Percentiles rank a stretch among this genome's conserved stretches.
These are phyloP conservation scores for Collybia mongolica DNA, from an alignment of 768 basidiomycete genomes.

Conservation along the genomic window DNA sequence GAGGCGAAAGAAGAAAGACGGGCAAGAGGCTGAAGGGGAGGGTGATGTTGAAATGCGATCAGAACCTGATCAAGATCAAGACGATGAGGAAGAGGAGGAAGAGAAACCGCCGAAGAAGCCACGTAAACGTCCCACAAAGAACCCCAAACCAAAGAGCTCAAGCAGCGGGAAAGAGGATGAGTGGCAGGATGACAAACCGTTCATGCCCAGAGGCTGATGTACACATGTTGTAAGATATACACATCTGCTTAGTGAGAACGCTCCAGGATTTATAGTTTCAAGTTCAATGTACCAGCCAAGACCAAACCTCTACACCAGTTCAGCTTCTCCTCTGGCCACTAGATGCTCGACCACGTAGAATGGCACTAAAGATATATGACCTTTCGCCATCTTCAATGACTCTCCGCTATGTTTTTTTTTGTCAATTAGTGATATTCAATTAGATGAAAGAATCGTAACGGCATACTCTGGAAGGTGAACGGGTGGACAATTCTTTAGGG, in stretches of 20 bases:
- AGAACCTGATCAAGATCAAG: slow-evolving; percentile 22
- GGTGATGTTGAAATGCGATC: slow-evolving; percentile 22
- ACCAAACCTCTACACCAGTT: slow-evolving; percentile 54
- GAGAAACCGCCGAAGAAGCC: not conserved
- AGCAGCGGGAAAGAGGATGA: slow-evolving; percentile 42
- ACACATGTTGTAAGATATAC: not conserved
- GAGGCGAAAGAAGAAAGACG: slow-evolving; percentile 51
- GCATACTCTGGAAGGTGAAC: slow-evolving; percentile 70
- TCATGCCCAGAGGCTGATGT: slow-evolving; percentile 32
- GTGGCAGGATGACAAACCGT: slow-evolving; percentile 43
- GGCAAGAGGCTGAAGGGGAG: slow-evolving; percentile 29
- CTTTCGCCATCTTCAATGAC: slow-evolving; percentile 71
- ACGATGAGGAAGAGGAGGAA: slow-evolving; percentile 26
- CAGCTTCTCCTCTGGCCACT: slow-evolving; percentile 68
- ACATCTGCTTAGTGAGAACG: slow-evolving; percentile 1
- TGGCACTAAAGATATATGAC: slow-evolving; percentile 77
- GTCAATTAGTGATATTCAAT: not conserved
- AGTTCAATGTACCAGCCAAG: too few relatives aligned
- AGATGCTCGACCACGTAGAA: slow-evolving; percentile 78
- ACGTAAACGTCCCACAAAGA: slow-evolving; percentile 10
- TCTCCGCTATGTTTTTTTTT: slow-evolving; percentile 54
- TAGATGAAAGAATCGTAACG: not conserved
- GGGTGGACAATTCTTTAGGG: slow-evolving; percentile 66
- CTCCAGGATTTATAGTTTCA: too few relatives aligned
- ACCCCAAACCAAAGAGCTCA: slow-evolving; percentile 26